These are phyloP conservation scores for Parmales sp. DNA, from an alignment of 108 stramenopile species.

Conservation along the genomic window DNA sequence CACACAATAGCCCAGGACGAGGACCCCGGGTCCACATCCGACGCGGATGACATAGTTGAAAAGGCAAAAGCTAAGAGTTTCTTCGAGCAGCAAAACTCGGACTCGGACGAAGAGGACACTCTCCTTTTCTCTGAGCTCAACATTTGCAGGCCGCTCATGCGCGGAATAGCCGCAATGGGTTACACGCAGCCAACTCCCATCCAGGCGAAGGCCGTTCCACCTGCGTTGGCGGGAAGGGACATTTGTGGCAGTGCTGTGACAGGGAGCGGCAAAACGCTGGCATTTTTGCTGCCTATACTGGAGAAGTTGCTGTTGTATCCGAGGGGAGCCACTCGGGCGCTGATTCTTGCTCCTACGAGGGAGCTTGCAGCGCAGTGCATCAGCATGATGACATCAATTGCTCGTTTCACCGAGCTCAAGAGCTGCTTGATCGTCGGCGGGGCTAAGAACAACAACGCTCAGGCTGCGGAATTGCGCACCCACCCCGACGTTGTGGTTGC, in stretches of 20 bases:
- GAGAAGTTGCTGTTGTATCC: constrained; percentile 84
- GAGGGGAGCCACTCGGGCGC: constrained; percentile 49
- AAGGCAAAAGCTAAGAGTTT: neutral
- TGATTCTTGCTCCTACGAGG: constrained; percentile 86
- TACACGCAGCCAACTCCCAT: constrained; percentile 89
- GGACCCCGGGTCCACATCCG: neutral
- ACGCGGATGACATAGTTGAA: constrained; percentile 8
- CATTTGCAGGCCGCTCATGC: constrained; percentile 81
- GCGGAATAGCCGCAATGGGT: constrained; percentile 86
- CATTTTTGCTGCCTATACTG: constrained; percentile 87
- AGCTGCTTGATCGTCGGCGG: constrained; percentile 79
- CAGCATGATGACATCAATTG: constrained; percentile 70
- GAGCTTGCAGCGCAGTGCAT: constrained; percentile 90
- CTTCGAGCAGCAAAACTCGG: neutral
- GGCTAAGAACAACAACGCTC: constrained; percentile 79
- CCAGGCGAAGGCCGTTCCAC: constrained; percentile 79
- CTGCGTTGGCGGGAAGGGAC: constrained; percentile 83
- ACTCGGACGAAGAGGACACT: constrained; percentile 19
- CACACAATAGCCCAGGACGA: neutral
- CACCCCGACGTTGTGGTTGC: constrained; percentile 89
- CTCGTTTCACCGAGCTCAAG: constrained; percentile 54
- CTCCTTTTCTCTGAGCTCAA: constrained; percentile 78
- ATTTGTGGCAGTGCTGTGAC: constrained; percentile 83
- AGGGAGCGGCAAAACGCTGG: constrained; percentile 35
- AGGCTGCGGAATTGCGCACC: constrained; percentile 80